Evolutionary conservation across 345 rosid genomes (phyloP).

Genomic region (Pistacia atlantica): DNA sequence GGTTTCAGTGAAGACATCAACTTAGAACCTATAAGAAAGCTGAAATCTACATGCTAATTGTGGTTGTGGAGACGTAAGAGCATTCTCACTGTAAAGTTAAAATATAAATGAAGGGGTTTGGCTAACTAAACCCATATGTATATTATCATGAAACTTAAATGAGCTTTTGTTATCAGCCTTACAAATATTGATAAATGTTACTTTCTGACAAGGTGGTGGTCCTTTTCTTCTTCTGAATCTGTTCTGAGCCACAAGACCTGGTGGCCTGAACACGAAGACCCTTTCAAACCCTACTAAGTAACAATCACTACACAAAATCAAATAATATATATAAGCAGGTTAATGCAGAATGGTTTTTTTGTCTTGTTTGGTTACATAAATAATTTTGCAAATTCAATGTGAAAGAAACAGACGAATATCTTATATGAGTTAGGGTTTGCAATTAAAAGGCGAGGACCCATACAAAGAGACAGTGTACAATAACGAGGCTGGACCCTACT

Average conservation of each 20-base stretch:
- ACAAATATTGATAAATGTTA: conserved; percentile 18
- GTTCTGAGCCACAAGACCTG: too few species aligned
- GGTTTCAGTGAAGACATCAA: neutral
- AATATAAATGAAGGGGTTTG: neutral
- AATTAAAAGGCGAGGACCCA: conserved; percentile 2
- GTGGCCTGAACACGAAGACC: neutral
- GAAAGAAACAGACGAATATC: conserved; percentile 23
- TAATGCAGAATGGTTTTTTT: conserved; percentile 34
- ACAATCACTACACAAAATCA: neutral
- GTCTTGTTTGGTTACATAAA: conserved; percentile 35
- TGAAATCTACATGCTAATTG: conserved; percentile 15
- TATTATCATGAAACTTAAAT: conserved; percentile 3
- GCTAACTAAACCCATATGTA: neutral
- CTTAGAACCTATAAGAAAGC: neutral
- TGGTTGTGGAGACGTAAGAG: conserved; percentile 9
- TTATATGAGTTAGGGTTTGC: neutral
- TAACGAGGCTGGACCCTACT: conserved; percentile 13
- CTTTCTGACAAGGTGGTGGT: conserved; percentile 9
- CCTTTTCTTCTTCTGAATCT: conserved; percentile 2
- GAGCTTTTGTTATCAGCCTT: neutral
- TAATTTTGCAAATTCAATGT: conserved; percentile 33
- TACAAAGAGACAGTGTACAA: neutral
- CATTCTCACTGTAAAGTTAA: conserved; percentile 7
- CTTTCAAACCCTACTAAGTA: neutral
- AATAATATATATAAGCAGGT: neutral